Evolutionary conservation across 768 basidiomycete genomes (phyloP).

Genomic region (Multifurca ochricompacta): DNA sequence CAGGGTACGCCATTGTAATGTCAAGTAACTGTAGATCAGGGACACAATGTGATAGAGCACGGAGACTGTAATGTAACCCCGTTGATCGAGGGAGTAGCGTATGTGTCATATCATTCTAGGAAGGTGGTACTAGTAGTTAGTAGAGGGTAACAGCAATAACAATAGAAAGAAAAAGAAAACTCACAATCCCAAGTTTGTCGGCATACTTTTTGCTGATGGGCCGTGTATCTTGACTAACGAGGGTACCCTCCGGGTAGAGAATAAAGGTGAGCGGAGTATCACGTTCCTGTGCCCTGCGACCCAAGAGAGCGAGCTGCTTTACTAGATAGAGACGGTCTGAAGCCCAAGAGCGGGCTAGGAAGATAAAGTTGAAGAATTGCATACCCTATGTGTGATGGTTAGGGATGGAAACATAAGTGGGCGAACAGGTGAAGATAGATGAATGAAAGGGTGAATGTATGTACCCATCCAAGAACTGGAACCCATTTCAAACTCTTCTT

Average conservation of each 20-base stretch:
- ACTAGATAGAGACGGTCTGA: slow-evolving; percentile 68
- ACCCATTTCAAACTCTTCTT: slow-evolving; percentile 86
- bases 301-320: slow-evolving; percentile 58
- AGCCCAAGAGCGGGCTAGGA: slow-evolving; percentile 86
- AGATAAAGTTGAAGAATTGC: slow-evolving; percentile 93
- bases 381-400: slow-evolving; percentile 57
- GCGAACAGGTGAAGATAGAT: not conserved
- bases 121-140: not conserved
- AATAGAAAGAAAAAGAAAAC: slow-evolving; percentile 27
- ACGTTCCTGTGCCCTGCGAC: slow-evolving; percentile 55
- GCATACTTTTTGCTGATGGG: slow-evolving; percentile 84
- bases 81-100: slow-evolving; percentile 88
- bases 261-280: slow-evolving; percentile 73
- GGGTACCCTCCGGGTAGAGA: slow-evolving; percentile 93
- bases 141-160: not conserved
- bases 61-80: slow-evolving; percentile 78
- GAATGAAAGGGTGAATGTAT: slow-evolving; percentile 17
- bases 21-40: slow-evolving; percentile 79
- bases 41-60: slow-evolving; percentile 70
- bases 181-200: slow-evolving; percentile 79
- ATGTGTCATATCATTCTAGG: slow-evolving; percentile 70
- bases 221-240: slow-evolving; percentile 79
- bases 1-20: slow-evolving; percentile 87
- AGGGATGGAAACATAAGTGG: not conserved
- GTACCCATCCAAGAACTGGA: slow-evolving; percentile 84